Base-by-base conservation (phyloP, 2,329 filamentous ascomycete species). In the Sclerotinia minor region DNA sequence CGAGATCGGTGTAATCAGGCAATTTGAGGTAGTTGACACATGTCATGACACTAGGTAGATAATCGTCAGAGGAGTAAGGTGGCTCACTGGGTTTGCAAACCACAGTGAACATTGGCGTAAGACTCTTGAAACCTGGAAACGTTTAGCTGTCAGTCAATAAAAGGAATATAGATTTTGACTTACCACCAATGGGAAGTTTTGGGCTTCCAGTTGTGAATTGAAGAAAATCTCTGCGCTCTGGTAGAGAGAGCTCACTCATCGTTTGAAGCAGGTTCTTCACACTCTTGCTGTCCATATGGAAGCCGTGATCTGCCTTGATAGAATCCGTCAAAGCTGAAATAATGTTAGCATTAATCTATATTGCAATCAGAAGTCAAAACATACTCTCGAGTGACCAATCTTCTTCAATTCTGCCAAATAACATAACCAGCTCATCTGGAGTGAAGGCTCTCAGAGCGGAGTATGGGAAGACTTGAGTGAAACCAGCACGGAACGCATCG, bases 11-110 rank as follows among this genome's bases (percentile, higher is more conserved):
- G 80, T 99, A 99, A 79, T 99, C 92, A 26, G 95, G 95, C 76
- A 99, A 85, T 81, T 99, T 99, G 75, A 99, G 87, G 78, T 99
- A 99, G 79, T 99, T 99, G 80, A 97, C 95, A 78, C 96, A 99
- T 15, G 96, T 99, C 96, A 99, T 99, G 78, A 99, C 96, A 78
- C 94, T 98, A 17, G 96, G 95, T n/a, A 99, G 85, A 76, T 98
- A 99, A 81, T 99, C 95, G 76, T 99, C 95, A 5, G 94, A 94
- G 4, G 89, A 90, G 78, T 94, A 95, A 1, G 95, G 95, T 21
- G 92, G 88, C 77, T 99, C 95, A 79, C 92, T 96, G n/a, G 94
- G 94, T 79, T 97, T 97, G 84, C 95, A 98, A 54, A 99, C 95
- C 71, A 99, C 95, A 3, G 95, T 99, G 78, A 99, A 98, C 89